Evolutionary conservation across 2,329 filamentous ascomycete genomes (phyloP), one percentile per base, ranked within the genome.

Genomic region (Westerdykella ornata): DNA sequence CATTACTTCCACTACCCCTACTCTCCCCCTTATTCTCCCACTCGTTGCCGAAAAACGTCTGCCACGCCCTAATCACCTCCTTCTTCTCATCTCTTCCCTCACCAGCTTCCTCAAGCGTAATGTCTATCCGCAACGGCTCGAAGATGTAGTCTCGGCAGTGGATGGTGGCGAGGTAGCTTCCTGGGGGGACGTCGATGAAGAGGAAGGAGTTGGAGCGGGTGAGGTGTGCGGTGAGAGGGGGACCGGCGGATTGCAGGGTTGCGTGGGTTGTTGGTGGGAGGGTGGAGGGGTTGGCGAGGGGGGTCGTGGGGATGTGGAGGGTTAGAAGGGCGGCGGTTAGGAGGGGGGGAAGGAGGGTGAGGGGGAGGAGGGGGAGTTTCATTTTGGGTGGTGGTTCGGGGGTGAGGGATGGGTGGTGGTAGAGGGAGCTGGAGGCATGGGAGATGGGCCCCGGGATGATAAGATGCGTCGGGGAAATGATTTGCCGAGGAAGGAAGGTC

Each of bases 11-110:
- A 22, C 68, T 66, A 16, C 65, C 69, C 38, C 74, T 70, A 35
- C 63, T 73, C 68, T 85, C 83, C 13, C 89, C 90, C 59, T 81
- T 84, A 62, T 95, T 94, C 14, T 74, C 80, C 88, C 90, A 96
- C 53, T 92, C 85, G 56, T 94, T 90, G 0, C 88, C 88, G 36
- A 88, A 75, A 63, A 82, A 94, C 18, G 88, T 94, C 72, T 90
- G 85, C 83, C 85, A 92, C 19, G 81, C 81, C 32, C 74, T 69
- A 3, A 88, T 72, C 35, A 74, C 72, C 66, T 43, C 62, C 45
- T 48, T 60, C 51, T 54, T 53, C 17, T 59, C 56, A 36, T 56
- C 58, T 33, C 46, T 62, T 9, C 53, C 59, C 39, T 57, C 53
- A 2, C 53, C 57, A 3, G 48, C 49, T 38, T 57, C 58, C 35